These are phyloP conservation scores for Pseudocercospora musae DNA, from an alignment of 2,329 filamentous ascomycete genomes.

Conservation along the genomic window DNA sequence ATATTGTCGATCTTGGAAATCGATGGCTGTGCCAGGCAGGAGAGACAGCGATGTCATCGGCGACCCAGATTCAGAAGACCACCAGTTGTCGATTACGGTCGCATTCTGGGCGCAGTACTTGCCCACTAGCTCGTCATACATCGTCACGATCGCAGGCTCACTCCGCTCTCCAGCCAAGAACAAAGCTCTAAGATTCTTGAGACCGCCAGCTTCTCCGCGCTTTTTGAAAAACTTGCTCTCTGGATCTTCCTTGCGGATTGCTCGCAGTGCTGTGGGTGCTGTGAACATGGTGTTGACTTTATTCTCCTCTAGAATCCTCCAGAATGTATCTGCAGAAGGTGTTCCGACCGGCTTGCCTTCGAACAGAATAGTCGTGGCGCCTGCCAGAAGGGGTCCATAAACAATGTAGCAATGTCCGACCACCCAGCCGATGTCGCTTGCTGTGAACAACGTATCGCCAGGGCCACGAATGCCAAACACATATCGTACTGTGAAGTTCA, in stretches of 20 bases:
- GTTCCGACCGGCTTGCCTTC: constrained; percentile 94
- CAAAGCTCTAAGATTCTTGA: constrained; percentile 68
- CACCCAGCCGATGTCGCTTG: constrained; percentile 89
- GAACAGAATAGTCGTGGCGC: constrained; percentile 82
- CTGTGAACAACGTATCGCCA: constrained; percentile 76
- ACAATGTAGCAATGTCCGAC: constrained; percentile 84
- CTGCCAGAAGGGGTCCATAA: constrained; percentile 80
- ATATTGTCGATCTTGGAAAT: constrained; percentile 46
- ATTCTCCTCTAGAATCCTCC: constrained; percentile 81
- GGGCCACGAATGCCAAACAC: constrained; percentile 79
- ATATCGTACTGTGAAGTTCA: constrained; percentile 78
- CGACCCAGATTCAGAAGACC: constrained; percentile 68
- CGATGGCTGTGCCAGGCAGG: constrained; percentile 58
- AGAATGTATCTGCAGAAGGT: constrained; percentile 82
- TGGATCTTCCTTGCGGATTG: constrained; percentile 82
- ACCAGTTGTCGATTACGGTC: constrained; percentile 69
- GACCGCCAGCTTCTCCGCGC: constrained; percentile 64
- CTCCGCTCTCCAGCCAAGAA: constrained; percentile 89
- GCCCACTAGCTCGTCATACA: constrained; percentile 71
- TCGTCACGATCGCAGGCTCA: constrained; percentile 77
- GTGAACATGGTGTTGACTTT: constrained; percentile 82
- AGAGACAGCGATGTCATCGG: constrained; percentile 66
- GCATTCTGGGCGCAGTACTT: constrained; percentile 63
- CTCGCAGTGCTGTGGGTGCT: constrained; percentile 80
- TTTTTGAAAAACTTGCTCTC: constrained; percentile 63